Evolutionary conservation across 805 yeast species (phyloP).

Genomic region (Saturnispora galanensis): DNA sequence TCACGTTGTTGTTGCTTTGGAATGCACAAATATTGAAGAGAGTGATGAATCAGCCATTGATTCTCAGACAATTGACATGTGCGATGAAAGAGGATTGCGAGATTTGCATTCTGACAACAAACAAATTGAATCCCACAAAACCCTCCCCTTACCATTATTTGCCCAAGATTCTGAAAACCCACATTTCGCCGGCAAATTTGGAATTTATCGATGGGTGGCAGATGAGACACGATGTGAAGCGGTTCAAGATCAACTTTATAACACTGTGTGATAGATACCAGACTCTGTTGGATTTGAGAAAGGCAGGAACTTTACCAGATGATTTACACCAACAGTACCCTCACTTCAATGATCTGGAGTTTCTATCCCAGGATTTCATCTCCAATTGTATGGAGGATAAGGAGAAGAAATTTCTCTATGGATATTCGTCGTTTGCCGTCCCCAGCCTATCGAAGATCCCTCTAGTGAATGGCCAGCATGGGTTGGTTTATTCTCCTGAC

Average conservation of each 20-base stretch:
- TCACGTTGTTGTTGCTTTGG: constrained; percentile 24
- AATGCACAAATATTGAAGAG: constrained; percentile 22
- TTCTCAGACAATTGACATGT: constrained; percentile 12
- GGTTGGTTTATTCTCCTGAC: constrained; percentile 23
- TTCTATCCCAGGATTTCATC: constrained; percentile 17
- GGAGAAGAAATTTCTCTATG: constrained; percentile 19
- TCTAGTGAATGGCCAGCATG: constrained; percentile 20
- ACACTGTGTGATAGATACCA: constrained; percentile 18
- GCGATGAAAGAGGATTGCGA: constrained; percentile 13
- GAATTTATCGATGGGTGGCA: constrained; percentile 29
- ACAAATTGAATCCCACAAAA: constrained; percentile 18
- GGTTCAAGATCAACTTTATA: constrained; percentile 21
- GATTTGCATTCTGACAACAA: constrained; percentile 21
- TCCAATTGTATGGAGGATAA: constrained; percentile 14
- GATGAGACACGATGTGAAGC: constrained; percentile 22
- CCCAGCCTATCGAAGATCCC: constrained; percentile 20
- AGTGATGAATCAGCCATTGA: constrained; percentile 18
- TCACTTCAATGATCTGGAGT: constrained; percentile 13
- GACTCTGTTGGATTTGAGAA: constrained; percentile 18
- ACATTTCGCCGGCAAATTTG: constrained; percentile 20
- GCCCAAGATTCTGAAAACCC: constrained; percentile 11
- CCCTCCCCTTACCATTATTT: constrained; percentile 6
- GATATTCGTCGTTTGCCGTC: constrained; percentile 27
- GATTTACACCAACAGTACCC: constrained; percentile 15
- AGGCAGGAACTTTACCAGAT: constrained; percentile 17